Evolutionary conservation across 208 protist species (phyloP), one percentile per base, ranked within the genome.

Genomic region (Paratrypanosoma confusum): DNA sequence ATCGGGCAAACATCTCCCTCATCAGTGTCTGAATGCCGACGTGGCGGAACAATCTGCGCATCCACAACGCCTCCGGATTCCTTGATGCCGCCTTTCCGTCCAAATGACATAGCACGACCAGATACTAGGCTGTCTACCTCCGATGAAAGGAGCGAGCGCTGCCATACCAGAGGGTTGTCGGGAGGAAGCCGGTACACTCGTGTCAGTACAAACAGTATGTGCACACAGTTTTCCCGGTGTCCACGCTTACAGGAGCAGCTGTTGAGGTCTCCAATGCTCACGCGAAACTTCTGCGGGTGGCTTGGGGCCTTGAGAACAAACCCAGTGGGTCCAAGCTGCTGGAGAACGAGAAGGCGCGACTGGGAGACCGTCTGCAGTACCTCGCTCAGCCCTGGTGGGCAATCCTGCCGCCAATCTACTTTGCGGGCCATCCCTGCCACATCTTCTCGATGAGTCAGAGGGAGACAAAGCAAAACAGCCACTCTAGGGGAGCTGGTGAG

Each of bases 141-240:
- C 11, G 69, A 36, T 33, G 71, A 78, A 25, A 60, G 62, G 22
- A 88, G 64, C 8, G 65, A 55, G 2, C 29, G 37, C 50, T 92
- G 83, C 78, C 76, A 92, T 28, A 86, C 33, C 13, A 74, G 20
- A 1, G 69, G 48, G 52, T 81, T 81, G 21, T 45, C 49, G 6
- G 32, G 24, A 0, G 36, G 24, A n/a, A 89, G 20, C 6, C 52
- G 52, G 36, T 78, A 77, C 4, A 53, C 47, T 17, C 59, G 66
- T 13, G 65, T 43, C 26, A 92, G 44, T 7, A 89, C 49, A 42
- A 68, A 66, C 13, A 92, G 44, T 33, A 77, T 34, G 50, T 92
- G 83, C 16, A 74, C 4, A 38, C 83, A 92, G 7, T 73, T 67
- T 25, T 87, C 71, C 6, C 35, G 11, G 4, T n/a, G 7, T 7